Conservation (phyloP, 768 basidiomycete genomes). For the Kwoniella sp. region DNA sequence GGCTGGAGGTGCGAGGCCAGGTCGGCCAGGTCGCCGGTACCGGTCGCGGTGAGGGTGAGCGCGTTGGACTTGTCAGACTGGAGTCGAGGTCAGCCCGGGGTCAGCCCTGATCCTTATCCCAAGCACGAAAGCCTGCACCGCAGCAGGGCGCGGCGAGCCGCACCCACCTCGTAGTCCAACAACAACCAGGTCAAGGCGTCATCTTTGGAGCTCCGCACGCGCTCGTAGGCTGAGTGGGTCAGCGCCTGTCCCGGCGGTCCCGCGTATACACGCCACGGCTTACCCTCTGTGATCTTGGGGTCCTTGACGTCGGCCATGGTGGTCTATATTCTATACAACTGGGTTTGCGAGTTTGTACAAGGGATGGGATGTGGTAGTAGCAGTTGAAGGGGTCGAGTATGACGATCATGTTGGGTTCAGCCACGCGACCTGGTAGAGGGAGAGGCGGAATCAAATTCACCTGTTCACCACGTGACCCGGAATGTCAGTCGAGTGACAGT, state of each 20-base stretch:
- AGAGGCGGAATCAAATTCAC: too few species aligned
- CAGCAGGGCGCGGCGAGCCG: not conserved
- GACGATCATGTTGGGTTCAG: not conserved
- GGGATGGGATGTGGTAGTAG: not conserved
- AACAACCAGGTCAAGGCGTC: conserved; percentile 88
- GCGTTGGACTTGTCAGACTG: conserved; percentile 58
- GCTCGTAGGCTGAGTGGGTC: conserved; percentile 65
- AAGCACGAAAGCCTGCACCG: too few species aligned
- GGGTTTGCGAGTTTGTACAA: not conserved
- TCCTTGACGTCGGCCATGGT: conserved; percentile 70
- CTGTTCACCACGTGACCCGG: not conserved
- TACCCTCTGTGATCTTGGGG: conserved; percentile 69
- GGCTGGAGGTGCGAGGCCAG: conserved; percentile 67
- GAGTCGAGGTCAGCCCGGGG: not conserved
- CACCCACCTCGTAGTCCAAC: conserved; percentile 74
- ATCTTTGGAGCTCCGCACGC: conserved; percentile 77
- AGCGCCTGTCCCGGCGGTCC: not conserved
- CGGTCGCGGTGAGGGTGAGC: conserved; percentile 70
- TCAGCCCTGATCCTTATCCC: too few species aligned
- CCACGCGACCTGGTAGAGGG: not conserved
- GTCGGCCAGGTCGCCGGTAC: conserved; percentile 73
- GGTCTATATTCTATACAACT: too few species aligned
- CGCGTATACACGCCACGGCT: conserved; percentile 31
- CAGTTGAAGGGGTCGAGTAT: not conserved
- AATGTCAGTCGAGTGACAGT: too few species aligned